Percentiles rank a stretch among this genome's conserved stretches.
These are phyloP conservation scores for Blastobotrys petasosporus DNA, from an alignment of 1,139 yeast genomes.

Conservation along the genomic window DNA sequence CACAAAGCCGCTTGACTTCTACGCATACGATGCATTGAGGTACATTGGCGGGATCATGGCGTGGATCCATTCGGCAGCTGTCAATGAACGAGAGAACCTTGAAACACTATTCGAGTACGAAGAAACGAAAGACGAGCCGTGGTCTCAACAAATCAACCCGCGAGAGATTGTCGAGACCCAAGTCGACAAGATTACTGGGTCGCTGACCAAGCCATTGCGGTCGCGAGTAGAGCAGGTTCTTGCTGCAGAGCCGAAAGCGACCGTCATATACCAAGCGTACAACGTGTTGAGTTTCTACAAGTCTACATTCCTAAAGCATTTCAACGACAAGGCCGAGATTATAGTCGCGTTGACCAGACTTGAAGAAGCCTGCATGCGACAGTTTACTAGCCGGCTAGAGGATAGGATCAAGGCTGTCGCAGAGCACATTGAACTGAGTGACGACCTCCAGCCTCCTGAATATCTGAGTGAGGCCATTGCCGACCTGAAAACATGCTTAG, in stretches of 20 bases:
- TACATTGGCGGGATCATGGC: conserved; percentile 87
- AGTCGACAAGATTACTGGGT: conserved; percentile 43
- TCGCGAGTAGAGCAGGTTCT: conserved; percentile 59
- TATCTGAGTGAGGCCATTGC: conserved; percentile 32
- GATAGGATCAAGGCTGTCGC: conserved; percentile 22
- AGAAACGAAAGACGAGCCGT: conserved; percentile 27
- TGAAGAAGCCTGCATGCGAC: conserved; percentile 25
- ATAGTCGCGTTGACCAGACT: conserved; percentile 25
- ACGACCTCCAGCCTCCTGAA: conserved; percentile 32
- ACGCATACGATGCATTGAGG: conserved; percentile 75
- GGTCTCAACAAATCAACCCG: conserved; percentile 27
- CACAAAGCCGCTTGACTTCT: conserved; percentile 51
- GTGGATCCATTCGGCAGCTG: conserved; percentile 81
- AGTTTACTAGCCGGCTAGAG: conserved; percentile 29
- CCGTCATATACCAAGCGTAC: conserved; percentile 51
- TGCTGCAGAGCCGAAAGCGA: conserved; percentile 55
- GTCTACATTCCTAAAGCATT: conserved; percentile 55
- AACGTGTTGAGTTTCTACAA: conserved; percentile 62
- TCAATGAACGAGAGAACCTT: conserved; percentile 78
- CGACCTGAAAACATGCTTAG: conserved; percentile 32
- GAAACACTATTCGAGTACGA: conserved; percentile 46
- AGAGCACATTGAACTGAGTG: conserved; percentile 12
- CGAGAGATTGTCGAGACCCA: conserved; percentile 28
- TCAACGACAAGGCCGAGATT: conserved; percentile 19
- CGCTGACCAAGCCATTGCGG: conserved; percentile 47